A percentile compares a stretch with the other conserved stretches of the same genome.
Conservation (phyloP, 768 basidiomycete genomes). For the Rhizopogon roseolus region DNA sequence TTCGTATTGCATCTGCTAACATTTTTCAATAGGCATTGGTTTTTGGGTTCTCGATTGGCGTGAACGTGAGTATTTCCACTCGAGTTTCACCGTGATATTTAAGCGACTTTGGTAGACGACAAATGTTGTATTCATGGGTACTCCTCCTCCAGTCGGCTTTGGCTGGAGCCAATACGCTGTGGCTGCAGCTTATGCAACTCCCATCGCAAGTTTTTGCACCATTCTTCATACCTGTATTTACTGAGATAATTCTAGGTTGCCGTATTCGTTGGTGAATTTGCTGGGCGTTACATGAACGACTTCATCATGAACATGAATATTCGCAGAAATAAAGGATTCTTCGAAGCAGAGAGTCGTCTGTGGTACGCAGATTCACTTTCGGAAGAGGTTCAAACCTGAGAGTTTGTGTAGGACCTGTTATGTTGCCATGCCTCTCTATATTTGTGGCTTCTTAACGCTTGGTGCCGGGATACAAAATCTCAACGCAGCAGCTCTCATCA, state of each 20-base stretch:
- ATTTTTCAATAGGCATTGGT: slow-evolving; percentile 26
- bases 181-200: slow-evolving; percentile 41
- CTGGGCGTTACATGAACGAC: slow-evolving; percentile 49
- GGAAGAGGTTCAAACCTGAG: too few relatives aligned
- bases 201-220: slow-evolving; percentile 33
- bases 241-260: slow-evolving; percentile 42
- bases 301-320: slow-evolving; percentile 41
- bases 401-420: slow-evolving; percentile 29
- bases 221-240: too few relatives aligned
- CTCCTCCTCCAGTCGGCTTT: slow-evolving; percentile 41
- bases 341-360: slow-evolving; percentile 45
- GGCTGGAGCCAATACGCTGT: slow-evolving; percentile 37
- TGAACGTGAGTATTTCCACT: slow-evolving; percentile 29
- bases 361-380: slow-evolving; percentile 23
- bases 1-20: background rate
- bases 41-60: slow-evolving; percentile 47
- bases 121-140: slow-evolving; percentile 49
- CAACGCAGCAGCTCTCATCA: slow-evolving; percentile 23
- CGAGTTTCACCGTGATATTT: too few relatives aligned
- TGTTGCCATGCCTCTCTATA: slow-evolving; percentile 33
- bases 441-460: slow-evolving; percentile 38
- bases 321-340: slow-evolving; percentile 44
- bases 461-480: slow-evolving; percentile 35
- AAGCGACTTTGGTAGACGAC: slow-evolving; percentile 38
- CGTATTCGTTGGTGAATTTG: slow-evolving; percentile 45